Evolutionary conservation across 139 green algal genomes (phyloP).

Genomic region (Chlamydomonas sp.): DNA sequence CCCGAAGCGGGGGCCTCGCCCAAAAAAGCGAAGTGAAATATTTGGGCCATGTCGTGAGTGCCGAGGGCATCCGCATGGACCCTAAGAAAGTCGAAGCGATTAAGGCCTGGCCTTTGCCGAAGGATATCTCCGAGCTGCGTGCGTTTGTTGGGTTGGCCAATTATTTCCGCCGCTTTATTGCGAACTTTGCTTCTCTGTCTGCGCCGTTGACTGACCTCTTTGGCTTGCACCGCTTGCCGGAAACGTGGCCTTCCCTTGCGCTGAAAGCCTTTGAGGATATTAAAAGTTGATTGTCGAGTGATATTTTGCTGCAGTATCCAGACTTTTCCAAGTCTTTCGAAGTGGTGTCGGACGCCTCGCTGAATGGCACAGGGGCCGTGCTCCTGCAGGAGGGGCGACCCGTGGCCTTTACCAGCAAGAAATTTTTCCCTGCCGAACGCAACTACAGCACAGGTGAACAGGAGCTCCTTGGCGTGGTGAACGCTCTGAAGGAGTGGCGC

Average conservation of each 20-base stretch:
- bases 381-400: not conserved
- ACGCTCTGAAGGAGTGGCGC: not conserved
- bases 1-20: too few species aligned
- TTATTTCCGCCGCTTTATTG: not conserved
- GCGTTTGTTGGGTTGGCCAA: conserved; percentile 5
- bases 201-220: not conserved
- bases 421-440: not conserved
- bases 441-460: not conserved
- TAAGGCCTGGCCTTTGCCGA: not conserved
- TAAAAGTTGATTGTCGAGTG: not conserved
- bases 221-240: not conserved
- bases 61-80: conserved; percentile 11
- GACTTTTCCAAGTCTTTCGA: not conserved
- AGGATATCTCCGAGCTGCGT: not conserved
- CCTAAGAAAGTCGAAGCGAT: conserved; percentile 19
- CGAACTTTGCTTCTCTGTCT: not conserved
- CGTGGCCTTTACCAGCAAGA: not conserved
- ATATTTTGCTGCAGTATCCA: not conserved
- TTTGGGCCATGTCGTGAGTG: conserved; percentile 6
- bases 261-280: not conserved
- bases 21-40: conserved; percentile 14
- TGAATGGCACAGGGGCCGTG: not conserved
- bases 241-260: not conserved
- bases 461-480: not conserved
- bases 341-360: not conserved